A percentile compares a stretch with the other conserved stretches of the same genome.
phyloP scores from a whole-genome alignment of 2,329 filamentous ascomycete genomes.

The Colletotrichum higginsianum region DNA sequence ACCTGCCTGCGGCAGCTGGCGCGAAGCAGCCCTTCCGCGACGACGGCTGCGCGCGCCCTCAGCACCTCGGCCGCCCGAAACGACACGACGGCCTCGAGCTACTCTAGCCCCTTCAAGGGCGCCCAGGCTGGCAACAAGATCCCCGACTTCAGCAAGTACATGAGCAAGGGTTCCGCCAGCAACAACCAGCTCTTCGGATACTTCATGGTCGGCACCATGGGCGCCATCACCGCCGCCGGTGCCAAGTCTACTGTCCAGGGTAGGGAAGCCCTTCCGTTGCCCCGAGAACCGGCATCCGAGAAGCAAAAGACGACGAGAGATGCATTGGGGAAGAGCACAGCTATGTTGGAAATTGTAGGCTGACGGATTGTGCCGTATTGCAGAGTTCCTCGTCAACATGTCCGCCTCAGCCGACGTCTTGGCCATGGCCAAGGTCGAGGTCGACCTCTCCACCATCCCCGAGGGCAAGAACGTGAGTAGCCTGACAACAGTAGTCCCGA shows the following conservation, averaged over 20 bases:
- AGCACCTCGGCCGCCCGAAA: conserved; percentile 68
- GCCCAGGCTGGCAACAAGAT: conserved; percentile 77
- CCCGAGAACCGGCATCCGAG: conserved; percentile 1
- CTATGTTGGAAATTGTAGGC: conserved; percentile 28
- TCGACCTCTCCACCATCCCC: conserved; percentile 91
- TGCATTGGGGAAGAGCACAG: too few species aligned
- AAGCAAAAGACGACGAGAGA: not conserved
- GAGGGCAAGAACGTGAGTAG: conserved; percentile 97
- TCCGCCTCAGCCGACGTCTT: conserved; percentile 98
- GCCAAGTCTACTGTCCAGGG: conserved; percentile 99
- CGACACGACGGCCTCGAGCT: conserved; percentile 61
- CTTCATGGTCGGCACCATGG: conserved; percentile 98
- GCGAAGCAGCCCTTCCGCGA: conserved; percentile 56
- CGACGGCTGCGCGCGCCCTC: conserved; percentile 65
- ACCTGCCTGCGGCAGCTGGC: conserved; percentile 75
- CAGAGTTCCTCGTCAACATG: conserved; percentile 99
- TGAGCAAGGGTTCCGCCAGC: conserved; percentile 76
- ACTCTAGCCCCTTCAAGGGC: conserved; percentile 77
- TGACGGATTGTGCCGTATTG: conserved; percentile 48
- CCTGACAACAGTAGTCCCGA: not conserved
- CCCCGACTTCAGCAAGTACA: conserved; percentile 92
- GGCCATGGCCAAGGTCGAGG: conserved; percentile 99
- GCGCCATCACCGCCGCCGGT: conserved; percentile 90
- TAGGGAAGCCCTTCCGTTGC: conserved; percentile 64
- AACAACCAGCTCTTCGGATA: conserved; percentile 93